Evolutionary conservation across 2,329 filamentous ascomycete genomes (phyloP).

Genomic region (Dactylellina sp.): DNA sequence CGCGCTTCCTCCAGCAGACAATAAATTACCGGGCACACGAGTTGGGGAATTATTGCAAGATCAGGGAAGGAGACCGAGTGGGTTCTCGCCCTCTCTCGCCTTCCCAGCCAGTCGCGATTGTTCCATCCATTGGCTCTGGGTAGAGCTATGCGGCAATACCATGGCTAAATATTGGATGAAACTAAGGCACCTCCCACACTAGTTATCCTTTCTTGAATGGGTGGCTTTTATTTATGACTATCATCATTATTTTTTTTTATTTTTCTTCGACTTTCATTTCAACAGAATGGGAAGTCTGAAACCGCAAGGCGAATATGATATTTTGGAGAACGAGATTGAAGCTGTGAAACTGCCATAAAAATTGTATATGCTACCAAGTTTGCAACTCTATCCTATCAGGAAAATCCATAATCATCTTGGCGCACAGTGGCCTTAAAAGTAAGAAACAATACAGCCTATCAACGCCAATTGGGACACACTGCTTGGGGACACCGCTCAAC

Average conservation of each 20-base stretch:
- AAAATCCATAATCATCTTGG: constrained; percentile 16
- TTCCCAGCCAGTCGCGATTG: constrained; percentile 28
- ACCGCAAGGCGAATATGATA: constrained; percentile 15
- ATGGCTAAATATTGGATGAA: constrained; percentile 39
- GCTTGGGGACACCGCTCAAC: constrained; percentile 48
- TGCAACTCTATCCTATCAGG: constrained; percentile 26
- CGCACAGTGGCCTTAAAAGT: background rate
- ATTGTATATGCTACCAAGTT: constrained; percentile 20
- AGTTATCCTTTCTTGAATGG: too few relatives aligned
- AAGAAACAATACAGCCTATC: constrained; percentile 28
- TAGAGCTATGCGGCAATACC: constrained; percentile 25
- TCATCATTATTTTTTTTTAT: constrained; percentile 1
- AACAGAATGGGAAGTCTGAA: constrained; percentile 31
- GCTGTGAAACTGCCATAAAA: constrained; percentile 24
- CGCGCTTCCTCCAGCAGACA: constrained; percentile 45
- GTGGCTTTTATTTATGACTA: too few relatives aligned
- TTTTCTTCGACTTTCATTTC: constrained; percentile 12
- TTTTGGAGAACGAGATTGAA: constrained; percentile 3
- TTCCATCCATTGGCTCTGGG: constrained; percentile 22
- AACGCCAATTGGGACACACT: constrained; percentile 53
- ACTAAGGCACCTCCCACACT: constrained; percentile 6
- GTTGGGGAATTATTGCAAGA: constrained; percentile 13
- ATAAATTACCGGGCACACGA: constrained; percentile 34
- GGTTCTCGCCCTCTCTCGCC: background rate
- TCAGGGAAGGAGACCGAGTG: constrained; percentile 8